Evolutionary conservation across 1,284 basidiomycete species (phyloP), one percentile per base, ranked within the genome.

Genomic region (Ceratobasidium sp.): DNA sequence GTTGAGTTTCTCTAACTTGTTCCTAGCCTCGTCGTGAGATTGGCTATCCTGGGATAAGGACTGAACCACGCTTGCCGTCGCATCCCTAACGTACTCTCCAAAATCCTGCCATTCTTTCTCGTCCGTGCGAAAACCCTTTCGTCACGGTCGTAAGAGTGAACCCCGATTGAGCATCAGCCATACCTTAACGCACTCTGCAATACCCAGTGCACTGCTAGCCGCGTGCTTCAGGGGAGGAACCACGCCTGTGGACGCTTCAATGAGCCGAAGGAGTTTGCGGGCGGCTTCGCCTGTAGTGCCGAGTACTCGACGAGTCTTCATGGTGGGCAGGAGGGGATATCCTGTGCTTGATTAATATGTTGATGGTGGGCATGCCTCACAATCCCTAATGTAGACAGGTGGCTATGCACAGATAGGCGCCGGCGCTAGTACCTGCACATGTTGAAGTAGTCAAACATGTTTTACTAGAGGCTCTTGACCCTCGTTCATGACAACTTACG

Each of bases 161-260:
- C 33, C 26, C 9, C 20, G 26, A 23, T 28, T 38, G 7, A 20
- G n/a, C 12, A 7, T 23, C 9, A 3, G 13, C 6, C 62, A 13
- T 20, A 64, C 62, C 62, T 64, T 64, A 23, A 42, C n/a, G 26
- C 7, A 2, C 28, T 42, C 62, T 7, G 38, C 17, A 20, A 64
- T 64, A 40, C n/a, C 15, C 3, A 64, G 38, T 7, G 62, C 62
- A 20, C 13, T 38, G 7, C 38, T 20, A 20, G 62, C 62, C 3
- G 62, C 62, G n/a, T 38, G 40, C 38, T 64, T 40, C 3, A 64
- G 38, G 3, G 62, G 62, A 42, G 62, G 33, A 64, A 64, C n/a
- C 12, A 42, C 62, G 42, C 44, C 62, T 3, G 38, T 10, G 12
- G 62, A 64, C 6, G 28, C 40, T 20, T 33, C 28, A 10, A 20